Percentiles rank a stretch among this genome's conserved stretches.
Evolutionary conservation across 257 asterid species (phyloP).

Genomic region (Nicotiana sylvestris): DNA sequence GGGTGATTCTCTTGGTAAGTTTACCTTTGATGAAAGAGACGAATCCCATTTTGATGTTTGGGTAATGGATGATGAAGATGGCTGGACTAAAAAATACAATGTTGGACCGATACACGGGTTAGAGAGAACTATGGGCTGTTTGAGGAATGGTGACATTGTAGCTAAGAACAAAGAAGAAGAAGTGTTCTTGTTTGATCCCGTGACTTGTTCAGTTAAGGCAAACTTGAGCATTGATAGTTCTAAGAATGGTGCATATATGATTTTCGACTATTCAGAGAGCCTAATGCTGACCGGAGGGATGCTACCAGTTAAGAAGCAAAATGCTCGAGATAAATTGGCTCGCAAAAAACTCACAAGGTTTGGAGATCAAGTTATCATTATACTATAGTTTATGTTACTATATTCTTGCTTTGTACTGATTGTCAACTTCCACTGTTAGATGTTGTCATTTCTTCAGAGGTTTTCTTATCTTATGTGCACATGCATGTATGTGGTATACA

Average conservation of each 20-base stretch:
- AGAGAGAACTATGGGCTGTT: not conserved
- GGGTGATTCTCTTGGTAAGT: slow-evolving; percentile 1
- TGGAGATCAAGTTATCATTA: not conserved
- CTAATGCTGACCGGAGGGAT: not conserved
- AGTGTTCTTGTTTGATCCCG: slow-evolving; percentile 6
- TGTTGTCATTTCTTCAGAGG: not conserved
- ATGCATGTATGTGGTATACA: not conserved
- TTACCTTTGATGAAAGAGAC: not conserved
- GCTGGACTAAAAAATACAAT: slow-evolving; percentile 9
- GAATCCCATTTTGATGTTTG: slow-evolving; percentile 8
- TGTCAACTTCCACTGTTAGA: not conserved
- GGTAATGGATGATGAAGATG: slow-evolving; percentile 13
- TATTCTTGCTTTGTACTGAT: not conserved
- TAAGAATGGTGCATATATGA: not conserved
- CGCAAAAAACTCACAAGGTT: not conserved
- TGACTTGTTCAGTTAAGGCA: not conserved
- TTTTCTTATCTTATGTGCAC: not conserved
- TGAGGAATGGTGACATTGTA: slow-evolving; percentile 17
- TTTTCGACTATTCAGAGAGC: slow-evolving; percentile 5
- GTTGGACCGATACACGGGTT: slow-evolving; percentile 7
- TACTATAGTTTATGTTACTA: not conserved
- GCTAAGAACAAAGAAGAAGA: not conserved
- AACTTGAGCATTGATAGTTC: not conserved
- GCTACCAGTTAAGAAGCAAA: slow-evolving; percentile 4
- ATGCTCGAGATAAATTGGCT: not conserved